Base-by-base conservation (phyloP, 2,329 filamentous ascomycete species). In the Raffaelea arxii region DNA sequence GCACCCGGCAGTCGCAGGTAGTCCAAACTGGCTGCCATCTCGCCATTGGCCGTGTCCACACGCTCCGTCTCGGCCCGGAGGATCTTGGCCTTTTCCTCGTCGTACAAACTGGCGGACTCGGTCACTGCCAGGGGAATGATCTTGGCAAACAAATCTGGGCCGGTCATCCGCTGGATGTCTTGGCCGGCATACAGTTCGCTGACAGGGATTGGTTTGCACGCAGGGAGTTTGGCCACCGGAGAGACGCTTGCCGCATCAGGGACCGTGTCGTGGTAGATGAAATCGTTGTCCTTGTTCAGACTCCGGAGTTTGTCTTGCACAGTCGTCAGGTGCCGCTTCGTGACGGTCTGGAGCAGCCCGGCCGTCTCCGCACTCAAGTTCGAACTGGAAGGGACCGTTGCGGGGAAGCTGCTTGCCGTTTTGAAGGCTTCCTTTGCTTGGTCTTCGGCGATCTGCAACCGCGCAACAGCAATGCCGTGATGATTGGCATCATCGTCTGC, bases 21-120 rank as follows among this genome's bases (percentile, higher is more conserved):
- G 62, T 97, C 91, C 49, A 98, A 66, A 55, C 90, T 95, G 16
- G 92, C 88, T 3, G 86, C 91, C 86, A 98, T 94, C 64, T 98
- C 92, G 46, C 89, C 82, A 56, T 97, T 94, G 16, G 92, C 91
- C 27, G 84, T 82, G 56, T 97, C 91, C 1, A 94, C 90, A 55
- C 87, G 82, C 64, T 98, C 92, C 1, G 88, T 89, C 65, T 98
- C 94, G 3, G 91, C 91, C 48, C 92, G 80, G 36, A 96, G 82
- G 48, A 98, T 68, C 63, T 98, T 97, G 12, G 92, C 92, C 66
- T 98, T 98, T 63, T 98, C 92, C 65, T 98, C 92, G 53, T 97
- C 92, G 62, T 98, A 98, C 56, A 97, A 68, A 68, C 92, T 97
- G 12, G 92, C 92, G 22, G 88, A 94, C 64, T 98, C 91, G 0